Percentiles rank a stretch among this genome's conserved stretches.
These are phyloP conservation scores for Plasmopara viticola DNA, from an alignment of 352 stramenopile genomes.

Conservation along the genomic window DNA sequence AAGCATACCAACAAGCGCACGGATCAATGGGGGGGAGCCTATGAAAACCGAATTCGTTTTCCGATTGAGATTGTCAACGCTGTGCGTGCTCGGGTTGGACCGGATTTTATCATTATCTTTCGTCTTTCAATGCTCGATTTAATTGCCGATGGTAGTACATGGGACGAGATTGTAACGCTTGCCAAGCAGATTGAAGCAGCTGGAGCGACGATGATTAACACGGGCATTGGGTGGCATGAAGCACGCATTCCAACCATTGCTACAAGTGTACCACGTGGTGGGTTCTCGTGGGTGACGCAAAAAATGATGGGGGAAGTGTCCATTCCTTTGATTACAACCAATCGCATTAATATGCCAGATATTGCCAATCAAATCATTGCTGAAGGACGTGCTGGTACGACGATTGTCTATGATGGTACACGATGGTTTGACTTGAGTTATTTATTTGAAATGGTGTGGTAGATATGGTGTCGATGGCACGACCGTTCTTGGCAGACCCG, in stretches of 20 bases:
- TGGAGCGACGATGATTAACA: conserved; percentile 97
- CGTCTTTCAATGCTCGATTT: conserved; percentile 95
- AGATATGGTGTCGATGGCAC: conserved; percentile 83
- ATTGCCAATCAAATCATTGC: conserved; percentile 87
- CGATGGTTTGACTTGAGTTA: neutral
- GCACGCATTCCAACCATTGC: conserved; percentile 96
- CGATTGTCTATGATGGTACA: neutral
- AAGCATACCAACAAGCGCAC: conserved; percentile 91
- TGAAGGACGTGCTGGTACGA: conserved; percentile 58
- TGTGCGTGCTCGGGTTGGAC: conserved; percentile 83
- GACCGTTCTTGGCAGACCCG: conserved; percentile 94
- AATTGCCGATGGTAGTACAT: conserved; percentile 85
- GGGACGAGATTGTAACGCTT: conserved; percentile 87
- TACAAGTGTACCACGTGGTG: conserved; percentile 91
- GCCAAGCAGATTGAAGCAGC: conserved; percentile 89
- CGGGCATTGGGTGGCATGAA: conserved; percentile 98
- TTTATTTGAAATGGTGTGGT: neutral
- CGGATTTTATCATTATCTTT: conserved; percentile 98
- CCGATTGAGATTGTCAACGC: conserved; percentile 91
- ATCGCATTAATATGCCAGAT: conserved; percentile 95
- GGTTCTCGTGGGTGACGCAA: conserved; percentile 92
- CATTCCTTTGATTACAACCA: conserved; percentile 94
- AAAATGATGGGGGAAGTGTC: conserved; percentile 85
- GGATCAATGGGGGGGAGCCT: conserved; percentile 92
- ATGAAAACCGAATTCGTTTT: conserved; percentile 92